Conservation (phyloP, 75 land plant species). For the Ceratopteris richardii region DNA sequence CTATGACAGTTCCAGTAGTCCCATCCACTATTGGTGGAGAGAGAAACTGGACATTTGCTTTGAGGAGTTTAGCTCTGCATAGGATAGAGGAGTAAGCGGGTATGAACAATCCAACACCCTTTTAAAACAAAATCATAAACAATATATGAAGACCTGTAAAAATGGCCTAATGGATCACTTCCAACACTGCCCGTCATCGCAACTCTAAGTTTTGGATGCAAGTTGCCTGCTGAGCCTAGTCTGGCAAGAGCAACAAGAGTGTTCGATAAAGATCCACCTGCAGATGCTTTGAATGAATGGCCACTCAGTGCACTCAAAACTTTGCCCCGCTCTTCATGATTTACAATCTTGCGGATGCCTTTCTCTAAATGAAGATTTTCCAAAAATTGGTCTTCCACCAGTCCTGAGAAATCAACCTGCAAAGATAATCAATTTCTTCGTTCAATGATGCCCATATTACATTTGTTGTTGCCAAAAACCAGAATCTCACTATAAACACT, state of each 20-base stretch:
- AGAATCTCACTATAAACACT: neutral
- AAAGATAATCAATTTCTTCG: neutral
- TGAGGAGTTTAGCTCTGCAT: constrained; percentile 60
- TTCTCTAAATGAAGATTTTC: constrained; percentile 66
- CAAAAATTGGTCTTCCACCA: constrained; percentile 80
- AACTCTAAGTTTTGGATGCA: constrained; percentile 49
- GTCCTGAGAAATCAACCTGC: constrained; percentile 88
- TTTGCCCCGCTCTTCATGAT: constrained; percentile 92
- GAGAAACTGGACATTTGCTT: constrained; percentile 86
- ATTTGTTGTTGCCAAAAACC: neutral
- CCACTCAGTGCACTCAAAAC: constrained; percentile 87
- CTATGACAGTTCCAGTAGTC: constrained; percentile 95
- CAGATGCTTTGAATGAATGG: constrained; percentile 88
- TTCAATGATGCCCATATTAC: neutral
- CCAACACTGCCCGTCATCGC: constrained; percentile 96
- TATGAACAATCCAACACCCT: neutral
- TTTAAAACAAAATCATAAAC: neutral
- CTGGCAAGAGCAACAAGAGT: constrained; percentile 92
- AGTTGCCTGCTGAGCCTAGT: constrained; percentile 44
- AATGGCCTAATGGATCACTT: constrained; percentile 84
- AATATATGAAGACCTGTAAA: constrained; percentile 96
- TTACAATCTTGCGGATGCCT: constrained; percentile 77
- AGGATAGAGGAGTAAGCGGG: neutral
- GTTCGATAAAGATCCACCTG: constrained; percentile 98
- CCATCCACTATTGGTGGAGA: constrained; percentile 77